These are phyloP conservation scores for Sugiyamaella chiloensis DNA, from an alignment of 805 yeast species.

Conservation along the genomic window DNA sequence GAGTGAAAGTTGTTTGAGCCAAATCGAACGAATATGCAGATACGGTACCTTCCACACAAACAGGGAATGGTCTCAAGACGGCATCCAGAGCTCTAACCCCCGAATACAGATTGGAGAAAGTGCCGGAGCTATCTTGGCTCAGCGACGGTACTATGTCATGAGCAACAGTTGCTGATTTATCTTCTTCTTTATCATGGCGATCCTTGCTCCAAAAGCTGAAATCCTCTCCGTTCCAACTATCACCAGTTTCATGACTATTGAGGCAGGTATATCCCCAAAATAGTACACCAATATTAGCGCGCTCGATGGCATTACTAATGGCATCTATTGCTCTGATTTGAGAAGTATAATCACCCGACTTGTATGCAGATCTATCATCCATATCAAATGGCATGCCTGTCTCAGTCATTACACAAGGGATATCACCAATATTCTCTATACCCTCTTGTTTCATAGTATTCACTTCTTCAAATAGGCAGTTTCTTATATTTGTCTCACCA, in stretches of 20 bases:
- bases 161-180: neutral
- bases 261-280: constrained; percentile 80
- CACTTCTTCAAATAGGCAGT: constrained; percentile 66
- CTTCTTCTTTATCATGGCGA: neutral
- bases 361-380: constrained; percentile 75
- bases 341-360: constrained; percentile 59
- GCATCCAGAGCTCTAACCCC: constrained; percentile 79
- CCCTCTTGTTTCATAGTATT: constrained; percentile 66
- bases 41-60: constrained; percentile 60
- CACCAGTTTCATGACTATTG: constrained; percentile 84
- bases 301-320: constrained; percentile 72
- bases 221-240: constrained; percentile 91
- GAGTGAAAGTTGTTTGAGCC: constrained; percentile 42
- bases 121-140: constrained; percentile 26
- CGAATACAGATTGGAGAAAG: neutral
- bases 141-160: neutral
- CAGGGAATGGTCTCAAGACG: constrained; percentile 71
- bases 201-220: constrained; percentile 73
- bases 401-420: constrained; percentile 83
- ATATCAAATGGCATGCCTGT: constrained; percentile 98
- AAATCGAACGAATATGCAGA: constrained; percentile 58
- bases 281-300: constrained; percentile 65
- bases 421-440: constrained; percentile 53
- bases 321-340: constrained; percentile 88
- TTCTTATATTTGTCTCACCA: constrained; percentile 75